Percentiles rank a stretch among this genome's conserved stretches.
Conservation (phyloP, 306 rosid genomes). For the Prunus persica region Prunus_persica_NCBIv2 NC_034016.1:12942001-12942500, state of each 20-base stretch:
- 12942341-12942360: conserved; percentile 21
- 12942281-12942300: conserved; percentile 42
- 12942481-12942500: too few species aligned
- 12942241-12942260: conserved; percentile 23
- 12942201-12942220: conserved; percentile 21
- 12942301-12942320: conserved; percentile 7
- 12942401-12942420: neutral
- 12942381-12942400: conserved; percentile 42
- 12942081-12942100: conserved; percentile 54
- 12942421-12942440: neutral
- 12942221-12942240: conserved; percentile 32
- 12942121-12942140: conserved; percentile 35
- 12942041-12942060: conserved; percentile 2
- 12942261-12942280: conserved; percentile 18
- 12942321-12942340: conserved; percentile 1
- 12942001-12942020: neutral
- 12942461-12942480: neutral
- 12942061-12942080: conserved; percentile 62
- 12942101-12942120: conserved; percentile 31
- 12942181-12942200: conserved; percentile 44
- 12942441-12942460: neutral
- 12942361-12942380: conserved; percentile 35
- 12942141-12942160: conserved; percentile 35
- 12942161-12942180: conserved; percentile 30
- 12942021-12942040: neutral